Evolutionary conservation across 192 early-diverging fungal species (phyloP), one percentile per base, ranked within the genome.

Genomic region (Coemansia sp.): DNA sequence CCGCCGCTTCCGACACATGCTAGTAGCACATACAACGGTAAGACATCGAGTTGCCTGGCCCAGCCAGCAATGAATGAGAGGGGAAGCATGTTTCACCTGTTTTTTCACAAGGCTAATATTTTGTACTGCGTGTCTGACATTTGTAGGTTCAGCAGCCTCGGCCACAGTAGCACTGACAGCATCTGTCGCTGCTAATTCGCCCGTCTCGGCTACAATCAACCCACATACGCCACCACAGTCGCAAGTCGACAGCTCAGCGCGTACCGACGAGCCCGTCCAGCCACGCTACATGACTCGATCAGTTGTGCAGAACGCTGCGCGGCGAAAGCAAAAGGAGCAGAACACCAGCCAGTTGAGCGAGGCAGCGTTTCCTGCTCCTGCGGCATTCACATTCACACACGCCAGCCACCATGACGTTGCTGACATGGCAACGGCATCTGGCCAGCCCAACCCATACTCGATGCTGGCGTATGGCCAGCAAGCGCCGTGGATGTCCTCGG

Each of bases 281-380:
- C 77, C 64, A 22, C 77, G 77, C 60, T 80, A 80, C 56, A 59
- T 80, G 68, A 80, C 77, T 49, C 69, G 77, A 65, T 80, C 77
- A 37, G 77, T 74, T 29, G 76, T 49, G 39, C 76, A 79, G 48
- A 79, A 66, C 47, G 76, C 71, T 14, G 68, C 68, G 3, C 64
- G 65, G 64, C 61, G 65, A 60, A 74, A 80, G 62, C 71, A 74
- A 43, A 65, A 68, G 58, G 58, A 71, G 45, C 48, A 16, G 19
- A 38, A 29, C 27, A 50, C 47, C 48, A 23, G 47, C 35, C 27
- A 37, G 1, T 0, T 32, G n/a, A 51, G 35, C 43, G 47, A 27
- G 16, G 32, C 59, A 35, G 45, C 48, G 54, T 20, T 37, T 18
- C 32, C 54, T 35, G 29, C 54, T 20, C 1, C 39, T 0, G 20